A percentile compares a stretch with the other conserved stretches of the same genome.
Conservation (phyloP, 192 early-diverging fungal species). For the Ramicandelaber brevisporus region DNA sequence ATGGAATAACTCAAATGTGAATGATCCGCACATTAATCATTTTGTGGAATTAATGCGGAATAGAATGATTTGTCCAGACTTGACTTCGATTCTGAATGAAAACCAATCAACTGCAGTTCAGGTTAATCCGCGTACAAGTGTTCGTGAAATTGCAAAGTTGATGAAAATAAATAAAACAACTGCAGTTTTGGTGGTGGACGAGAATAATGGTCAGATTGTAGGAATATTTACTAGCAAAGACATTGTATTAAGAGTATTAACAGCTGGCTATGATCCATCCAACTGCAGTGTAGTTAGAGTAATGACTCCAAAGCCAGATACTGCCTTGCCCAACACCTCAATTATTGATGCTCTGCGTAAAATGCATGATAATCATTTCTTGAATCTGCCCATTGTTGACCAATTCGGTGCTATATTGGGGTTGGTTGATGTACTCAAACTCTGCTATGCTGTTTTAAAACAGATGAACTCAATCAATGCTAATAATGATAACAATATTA, state of each 20-base stretch:
- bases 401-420: conserved; percentile 45
- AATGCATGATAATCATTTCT: conserved; percentile 70
- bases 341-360: conserved; percentile 60
- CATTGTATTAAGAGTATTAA: conserved; percentile 70
- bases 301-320: conserved; percentile 83
- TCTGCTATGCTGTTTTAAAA: conserved; percentile 63
- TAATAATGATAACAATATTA: conserved; percentile 8
- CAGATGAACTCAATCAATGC: conserved; percentile 40
- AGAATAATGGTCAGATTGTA: conserved; percentile 34
- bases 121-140: conserved; percentile 33
- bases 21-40: conserved; percentile 34
- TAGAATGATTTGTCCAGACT: conserved; percentile 77
- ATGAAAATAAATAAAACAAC: conserved; percentile 51
- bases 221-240: conserved; percentile 92
- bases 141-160: conserved; percentile 40
- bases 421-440: conserved; percentile 54
- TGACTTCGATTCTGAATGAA: conserved; percentile 55
- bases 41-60: conserved; percentile 49
- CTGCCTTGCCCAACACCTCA: conserved; percentile 34
- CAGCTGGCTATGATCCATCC: conserved; percentile 62
- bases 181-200: conserved; percentile 49
- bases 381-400: conserved; percentile 58
- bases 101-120: conserved; percentile 27
- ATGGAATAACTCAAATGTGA: conserved; percentile 46
- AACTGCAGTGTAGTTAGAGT: conserved; percentile 87